Conservation (phyloP, 2,329 filamentous ascomycete species). For the Colletotrichum tamarilloi region DNA sequence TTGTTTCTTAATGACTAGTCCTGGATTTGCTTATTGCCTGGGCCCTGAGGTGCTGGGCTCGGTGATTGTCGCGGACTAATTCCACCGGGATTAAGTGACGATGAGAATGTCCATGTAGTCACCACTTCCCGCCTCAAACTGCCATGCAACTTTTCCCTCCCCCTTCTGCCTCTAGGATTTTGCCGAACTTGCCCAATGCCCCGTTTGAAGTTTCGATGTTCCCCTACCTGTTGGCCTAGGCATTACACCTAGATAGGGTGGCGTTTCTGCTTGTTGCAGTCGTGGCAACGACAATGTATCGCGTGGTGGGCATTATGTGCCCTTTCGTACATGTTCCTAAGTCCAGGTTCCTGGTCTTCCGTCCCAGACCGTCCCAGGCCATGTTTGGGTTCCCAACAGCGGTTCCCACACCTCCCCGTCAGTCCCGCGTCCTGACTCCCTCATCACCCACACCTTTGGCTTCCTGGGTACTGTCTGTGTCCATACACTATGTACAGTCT, state of each 20-base stretch:
- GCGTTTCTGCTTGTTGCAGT: background rate
- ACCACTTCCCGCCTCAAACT: constrained; percentile 24
- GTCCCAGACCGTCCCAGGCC: background rate
- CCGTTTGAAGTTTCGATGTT: background rate
- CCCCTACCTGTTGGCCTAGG: background rate
- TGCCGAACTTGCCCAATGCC: background rate
- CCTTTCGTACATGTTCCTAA: background rate
- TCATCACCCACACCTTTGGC: background rate
- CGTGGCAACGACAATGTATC: background rate
- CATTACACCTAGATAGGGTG: background rate
- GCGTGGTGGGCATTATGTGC: background rate
- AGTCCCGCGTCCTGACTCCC: background rate
- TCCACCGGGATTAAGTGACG: background rate
- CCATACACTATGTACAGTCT: background rate
- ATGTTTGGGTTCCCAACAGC: background rate
- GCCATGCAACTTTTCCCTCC: constrained; percentile 6
- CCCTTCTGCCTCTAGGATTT: background rate
- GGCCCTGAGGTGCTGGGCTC: constrained; percentile 7
- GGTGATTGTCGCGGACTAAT: constrained; percentile 21
- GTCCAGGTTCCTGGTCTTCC: constrained; percentile 1
- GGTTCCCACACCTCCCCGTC: background rate
- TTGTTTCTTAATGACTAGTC: background rate
- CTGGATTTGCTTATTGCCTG: background rate
- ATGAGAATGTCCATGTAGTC: constrained; percentile 15
- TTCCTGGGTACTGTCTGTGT: background rate